Percentiles rank a stretch among this genome's conserved stretches.
Conservation (phyloP, 2,329 filamentous ascomycete genomes). For the Eurotiales sp. region DNA sequence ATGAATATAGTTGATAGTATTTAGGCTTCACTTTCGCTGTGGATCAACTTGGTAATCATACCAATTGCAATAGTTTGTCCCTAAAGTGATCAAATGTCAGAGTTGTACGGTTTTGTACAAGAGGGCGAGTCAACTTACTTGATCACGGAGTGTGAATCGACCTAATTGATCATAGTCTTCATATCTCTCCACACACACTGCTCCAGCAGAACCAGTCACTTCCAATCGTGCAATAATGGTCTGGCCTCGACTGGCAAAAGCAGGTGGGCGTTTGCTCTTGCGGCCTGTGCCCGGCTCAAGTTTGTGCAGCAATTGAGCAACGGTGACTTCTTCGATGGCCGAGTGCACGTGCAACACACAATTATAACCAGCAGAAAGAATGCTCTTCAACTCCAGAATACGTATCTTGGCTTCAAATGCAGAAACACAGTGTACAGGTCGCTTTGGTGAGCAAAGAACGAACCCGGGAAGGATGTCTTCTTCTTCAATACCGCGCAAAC, state of each 20-base stretch:
- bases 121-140: conserved; percentile 50
- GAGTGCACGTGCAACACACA: conserved; percentile 97
- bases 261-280: conserved; percentile 88
- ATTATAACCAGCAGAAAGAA: conserved; percentile 92
- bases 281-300: conserved; percentile 90
- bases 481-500: conserved; percentile 91
- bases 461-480: conserved; percentile 95
- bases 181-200: conserved; percentile 89
- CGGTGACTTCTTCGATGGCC: conserved; percentile 95
- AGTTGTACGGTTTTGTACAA: conserved; percentile 18
- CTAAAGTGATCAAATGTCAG: conserved; percentile 45
- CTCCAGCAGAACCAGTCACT: conserved; percentile 77
- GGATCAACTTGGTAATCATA: conserved; percentile 91
- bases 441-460: conserved; percentile 91
- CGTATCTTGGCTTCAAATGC: conserved; percentile 95
- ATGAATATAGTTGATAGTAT: conserved; percentile 1
- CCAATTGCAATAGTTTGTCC: conserved; percentile 99
- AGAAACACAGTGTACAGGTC: conserved; percentile 83
- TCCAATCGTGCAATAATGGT: conserved; percentile 91
- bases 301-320: conserved; percentile 82
- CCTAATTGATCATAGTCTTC: conserved; percentile 95
- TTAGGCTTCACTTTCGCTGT: conserved; percentile 27
- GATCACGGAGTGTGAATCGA: conserved; percentile 83
- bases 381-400: conserved; percentile 90
- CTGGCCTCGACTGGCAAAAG: conserved; percentile 75